phyloP scores from a whole-genome alignment of 495 filamentous ascomycete species.

The Thermothielavioides terrestris region DNA sequence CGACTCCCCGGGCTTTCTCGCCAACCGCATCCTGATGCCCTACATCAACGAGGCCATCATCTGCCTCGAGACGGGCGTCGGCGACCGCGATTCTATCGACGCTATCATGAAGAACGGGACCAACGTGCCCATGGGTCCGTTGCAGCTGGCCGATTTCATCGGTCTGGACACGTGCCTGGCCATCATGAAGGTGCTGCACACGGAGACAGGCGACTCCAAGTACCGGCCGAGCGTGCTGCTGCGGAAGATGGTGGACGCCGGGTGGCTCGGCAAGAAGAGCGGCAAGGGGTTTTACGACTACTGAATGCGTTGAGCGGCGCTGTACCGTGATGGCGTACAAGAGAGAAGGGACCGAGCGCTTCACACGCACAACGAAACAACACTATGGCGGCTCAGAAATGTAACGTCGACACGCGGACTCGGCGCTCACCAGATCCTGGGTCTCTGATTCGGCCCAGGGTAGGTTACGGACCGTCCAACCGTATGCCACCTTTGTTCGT shows the following conservation, averaged over 20 bases:
- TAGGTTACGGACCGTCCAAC: too few species aligned
- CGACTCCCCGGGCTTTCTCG: conserved; percentile 89
- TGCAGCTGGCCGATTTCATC: conserved; percentile 94
- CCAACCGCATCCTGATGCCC: conserved; percentile 95
- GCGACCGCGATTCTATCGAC: conserved; percentile 82
- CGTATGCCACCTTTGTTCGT: too few species aligned
- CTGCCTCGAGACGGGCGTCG: conserved; percentile 89
- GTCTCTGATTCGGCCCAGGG: not conserved
- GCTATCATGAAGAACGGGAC: conserved; percentile 99
- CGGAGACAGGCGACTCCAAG: conserved; percentile 89
- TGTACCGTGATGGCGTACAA: not conserved
- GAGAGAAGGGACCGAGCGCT: not conserved
- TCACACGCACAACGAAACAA: not conserved
- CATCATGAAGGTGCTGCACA: conserved; percentile 93
- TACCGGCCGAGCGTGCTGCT: conserved; percentile 83
- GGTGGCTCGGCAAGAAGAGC: conserved; percentile 96
- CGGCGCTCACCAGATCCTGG: not conserved
- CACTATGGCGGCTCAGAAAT: not conserved
- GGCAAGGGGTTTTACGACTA: conserved; percentile 97
- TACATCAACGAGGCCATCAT: conserved; percentile 99
- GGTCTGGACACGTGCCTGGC: conserved; percentile 92
- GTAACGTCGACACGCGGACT: not conserved
- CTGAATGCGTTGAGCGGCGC: conserved; percentile 11
- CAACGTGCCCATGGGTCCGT: conserved; percentile 95
- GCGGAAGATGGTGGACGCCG: conserved; percentile 93